Evolutionary conservation across 2,329 filamentous ascomycete genomes (phyloP).

Genomic region (Anisogramma anomala): DNA sequence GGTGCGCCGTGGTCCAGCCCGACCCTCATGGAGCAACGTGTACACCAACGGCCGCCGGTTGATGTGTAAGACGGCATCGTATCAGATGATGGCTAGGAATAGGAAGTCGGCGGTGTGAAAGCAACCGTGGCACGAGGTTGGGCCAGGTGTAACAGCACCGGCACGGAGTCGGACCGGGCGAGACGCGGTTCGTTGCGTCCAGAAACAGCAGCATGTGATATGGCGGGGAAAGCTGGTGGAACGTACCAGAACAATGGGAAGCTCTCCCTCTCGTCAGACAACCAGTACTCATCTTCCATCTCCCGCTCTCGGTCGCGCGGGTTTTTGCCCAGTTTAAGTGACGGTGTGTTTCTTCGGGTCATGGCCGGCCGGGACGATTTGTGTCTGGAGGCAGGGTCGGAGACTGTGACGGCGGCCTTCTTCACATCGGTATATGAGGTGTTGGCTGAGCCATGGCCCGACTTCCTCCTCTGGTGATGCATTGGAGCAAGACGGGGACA

Average conservation of each 20-base stretch:
- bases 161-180: background rate
- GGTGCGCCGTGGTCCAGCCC: background rate
- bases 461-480: constrained; percentile 47
- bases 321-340: constrained; percentile 39
- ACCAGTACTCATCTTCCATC: constrained; percentile 34
- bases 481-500: constrained; percentile 27
- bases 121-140: background rate
- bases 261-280: constrained; percentile 47
- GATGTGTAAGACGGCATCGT: constrained; percentile 16
- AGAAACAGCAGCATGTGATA: constrained; percentile 3
- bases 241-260: constrained; percentile 56
- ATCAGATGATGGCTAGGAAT: constrained; percentile 25
- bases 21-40: background rate
- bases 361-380: constrained; percentile 33
- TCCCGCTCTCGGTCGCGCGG: constrained; percentile 40
- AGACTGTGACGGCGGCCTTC: constrained; percentile 34
- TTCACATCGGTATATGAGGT: constrained; percentile 45
- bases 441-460: constrained; percentile 41
- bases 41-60: background rate
- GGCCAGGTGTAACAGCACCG: no score
- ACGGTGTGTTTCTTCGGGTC: constrained; percentile 30
- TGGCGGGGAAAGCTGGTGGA: constrained; percentile 1
- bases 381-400: constrained; percentile 33
- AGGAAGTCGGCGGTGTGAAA: constrained; percentile 13
- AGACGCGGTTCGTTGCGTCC: constrained; percentile 8